Percentiles rank a stretch among this genome's conserved stretches.
These are phyloP conservation scores for Sclerotinia subarctica DNA, from an alignment of 2,329 filamentous ascomycete genomes.

Conservation along the genomic window DNA sequence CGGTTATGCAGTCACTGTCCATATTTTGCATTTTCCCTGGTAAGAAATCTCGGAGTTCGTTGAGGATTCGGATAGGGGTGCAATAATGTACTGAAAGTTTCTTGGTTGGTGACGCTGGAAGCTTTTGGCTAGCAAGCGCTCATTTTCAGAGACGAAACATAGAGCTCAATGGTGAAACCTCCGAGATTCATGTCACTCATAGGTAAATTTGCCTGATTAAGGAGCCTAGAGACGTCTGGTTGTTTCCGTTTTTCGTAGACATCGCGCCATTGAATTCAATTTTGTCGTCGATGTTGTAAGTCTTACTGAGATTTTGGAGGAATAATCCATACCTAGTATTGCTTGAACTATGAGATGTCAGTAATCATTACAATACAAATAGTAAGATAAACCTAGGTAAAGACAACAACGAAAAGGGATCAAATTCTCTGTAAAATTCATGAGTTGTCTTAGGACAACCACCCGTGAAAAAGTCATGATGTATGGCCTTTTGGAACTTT, in stretches of 20 bases:
- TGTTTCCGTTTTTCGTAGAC: background rate
- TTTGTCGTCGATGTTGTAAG: background rate
- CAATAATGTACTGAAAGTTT: background rate
- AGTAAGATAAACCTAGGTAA: no score
- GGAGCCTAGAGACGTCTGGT: conserved; percentile 1
- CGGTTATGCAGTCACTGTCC: background rate
- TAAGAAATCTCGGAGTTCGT: background rate
- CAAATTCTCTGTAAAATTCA: background rate
- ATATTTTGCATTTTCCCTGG: background rate
- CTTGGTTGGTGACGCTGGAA: background rate
- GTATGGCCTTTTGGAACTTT: background rate
- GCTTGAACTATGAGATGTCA: background rate
- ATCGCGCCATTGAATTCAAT: background rate
- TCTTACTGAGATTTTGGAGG: background rate
- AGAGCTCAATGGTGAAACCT: background rate
- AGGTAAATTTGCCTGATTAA: background rate
- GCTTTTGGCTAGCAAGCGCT: background rate
- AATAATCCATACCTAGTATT: background rate
- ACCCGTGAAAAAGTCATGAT: background rate
- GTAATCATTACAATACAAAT: background rate
- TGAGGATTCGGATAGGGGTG: background rate
- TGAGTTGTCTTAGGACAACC: background rate
- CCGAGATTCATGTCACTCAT: background rate
- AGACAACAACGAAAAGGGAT: background rate
- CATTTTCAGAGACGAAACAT: background rate